Evolutionary conservation across 2,329 filamentous ascomycete species (phyloP).

Genomic region (Dothistroma pini): DNA sequence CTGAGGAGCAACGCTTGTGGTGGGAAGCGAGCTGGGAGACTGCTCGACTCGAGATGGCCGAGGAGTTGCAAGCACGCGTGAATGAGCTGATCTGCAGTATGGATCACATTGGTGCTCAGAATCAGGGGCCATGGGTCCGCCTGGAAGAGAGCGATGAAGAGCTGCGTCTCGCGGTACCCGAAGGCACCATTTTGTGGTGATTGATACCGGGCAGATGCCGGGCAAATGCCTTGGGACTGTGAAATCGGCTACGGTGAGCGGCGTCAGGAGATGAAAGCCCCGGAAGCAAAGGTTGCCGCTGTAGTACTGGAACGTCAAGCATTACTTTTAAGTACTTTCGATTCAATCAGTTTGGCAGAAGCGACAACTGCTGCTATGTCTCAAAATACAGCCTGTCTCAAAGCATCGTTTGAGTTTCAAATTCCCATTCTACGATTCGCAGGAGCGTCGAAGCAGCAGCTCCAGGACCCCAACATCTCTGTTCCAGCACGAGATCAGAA

Average conservation of each 20-base stretch:
- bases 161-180: not conserved
- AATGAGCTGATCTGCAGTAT: slow-evolving; percentile 16
- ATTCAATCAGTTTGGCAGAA: no score
- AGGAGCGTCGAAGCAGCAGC: no score
- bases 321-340: no score
- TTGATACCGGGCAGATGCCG: not conserved
- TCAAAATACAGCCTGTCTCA: no score
- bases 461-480: no score
- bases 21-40: slow-evolving; percentile 21
- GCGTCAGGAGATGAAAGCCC: not conserved
- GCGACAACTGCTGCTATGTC: no score
- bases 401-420: no score
- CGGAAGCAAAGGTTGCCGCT: no score
- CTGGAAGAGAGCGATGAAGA: not conserved
- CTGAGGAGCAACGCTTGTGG: slow-evolving; percentile 17
- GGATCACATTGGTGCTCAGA: slow-evolving; percentile 17
- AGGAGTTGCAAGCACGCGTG: slow-evolving; percentile 13
- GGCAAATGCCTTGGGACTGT: not conserved
- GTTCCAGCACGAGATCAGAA: not conserved
- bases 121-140: slow-evolving; percentile 11
- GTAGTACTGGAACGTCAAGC: no score
- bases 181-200: not conserved
- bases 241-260: not conserved
- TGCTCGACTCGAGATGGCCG: slow-evolving; percentile 12
- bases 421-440: no score